These are phyloP conservation scores for Stylosanthes scabra DNA, from an alignment of 331 rosid species.

Conservation along the genomic window DNA sequence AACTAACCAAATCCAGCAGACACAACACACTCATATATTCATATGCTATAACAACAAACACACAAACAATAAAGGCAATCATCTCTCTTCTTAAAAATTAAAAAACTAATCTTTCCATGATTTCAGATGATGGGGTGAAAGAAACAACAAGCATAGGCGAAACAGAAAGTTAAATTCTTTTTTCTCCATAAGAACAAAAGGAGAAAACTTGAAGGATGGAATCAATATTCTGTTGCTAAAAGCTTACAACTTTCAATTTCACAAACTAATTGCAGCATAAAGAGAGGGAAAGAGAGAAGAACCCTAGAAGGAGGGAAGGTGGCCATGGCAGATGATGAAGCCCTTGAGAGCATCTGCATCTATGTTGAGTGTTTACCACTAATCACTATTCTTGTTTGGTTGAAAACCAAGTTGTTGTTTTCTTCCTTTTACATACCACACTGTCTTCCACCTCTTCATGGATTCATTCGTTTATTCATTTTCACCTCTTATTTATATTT, in stretches of 20 bases:
- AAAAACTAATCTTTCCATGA: constrained; percentile 3
- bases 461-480: not conserved
- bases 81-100: not conserved
- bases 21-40: not conserved
- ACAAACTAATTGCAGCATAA: not conserved
- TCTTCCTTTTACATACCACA: constrained; percentile 3
- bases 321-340: constrained; percentile 71
- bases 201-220: constrained; percentile 4
- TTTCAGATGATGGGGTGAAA: constrained; percentile 9
- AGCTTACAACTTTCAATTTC: not conserved
- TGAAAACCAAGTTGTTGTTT: constrained; percentile 38
- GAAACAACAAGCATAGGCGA: not conserved
- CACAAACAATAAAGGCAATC: not conserved
- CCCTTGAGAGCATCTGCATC: constrained; percentile 70
- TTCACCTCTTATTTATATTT: not conserved
- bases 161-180: not conserved
- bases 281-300: constrained; percentile 13
- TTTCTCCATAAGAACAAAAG: not conserved
- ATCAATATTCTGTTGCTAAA: constrained; percentile 1
- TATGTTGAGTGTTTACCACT: constrained; percentile 20
- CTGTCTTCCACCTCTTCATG: constrained; percentile 37
- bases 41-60: constrained; percentile 8
- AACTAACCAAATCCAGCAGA: constrained; percentile 5
- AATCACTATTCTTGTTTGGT: constrained; percentile 20
- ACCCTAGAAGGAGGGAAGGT: constrained; percentile 70